These are phyloP conservation scores for Colletotrichum agaves DNA, from an alignment of 2,329 filamentous ascomycete genomes.

Conservation along the genomic window DNA sequence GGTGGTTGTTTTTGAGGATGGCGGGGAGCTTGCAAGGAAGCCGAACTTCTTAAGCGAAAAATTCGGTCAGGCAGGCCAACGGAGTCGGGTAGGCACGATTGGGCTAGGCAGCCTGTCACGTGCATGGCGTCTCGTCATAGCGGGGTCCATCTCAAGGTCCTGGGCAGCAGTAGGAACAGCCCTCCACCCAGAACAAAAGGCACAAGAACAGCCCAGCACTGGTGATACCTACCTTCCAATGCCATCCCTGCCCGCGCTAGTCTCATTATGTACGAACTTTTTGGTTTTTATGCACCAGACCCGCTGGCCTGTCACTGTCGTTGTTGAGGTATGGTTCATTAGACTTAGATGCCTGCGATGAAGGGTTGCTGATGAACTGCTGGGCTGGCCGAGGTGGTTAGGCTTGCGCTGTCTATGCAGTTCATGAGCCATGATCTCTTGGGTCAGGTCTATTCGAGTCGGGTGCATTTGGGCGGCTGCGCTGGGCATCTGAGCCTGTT, in stretches of 20 bases:
- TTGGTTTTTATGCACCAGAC: background rate
- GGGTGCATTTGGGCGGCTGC: too few species aligned
- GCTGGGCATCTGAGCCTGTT: too few species aligned
- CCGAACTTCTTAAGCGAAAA: slow-evolving; percentile 51
- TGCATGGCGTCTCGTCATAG: slow-evolving; percentile 36
- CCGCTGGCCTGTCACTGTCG: background rate
- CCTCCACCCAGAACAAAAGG: too few species aligned
- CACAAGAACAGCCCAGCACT: too few species aligned
- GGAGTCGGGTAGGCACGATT: slow-evolving; percentile 37
- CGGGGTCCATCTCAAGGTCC: slow-evolving; percentile 18
- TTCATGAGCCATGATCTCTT: too few species aligned
- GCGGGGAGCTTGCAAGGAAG: slow-evolving; percentile 54
- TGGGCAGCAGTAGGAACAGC: background rate
- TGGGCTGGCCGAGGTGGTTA: too few species aligned
- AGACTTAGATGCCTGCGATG: background rate
- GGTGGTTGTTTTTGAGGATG: slow-evolving; percentile 52
- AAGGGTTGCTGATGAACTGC: background rate
- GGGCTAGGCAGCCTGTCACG: slow-evolving; percentile 33
- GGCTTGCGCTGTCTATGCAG: too few species aligned
- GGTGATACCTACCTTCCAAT: too few species aligned
- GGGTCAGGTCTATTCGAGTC: too few species aligned
- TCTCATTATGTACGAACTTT: background rate
- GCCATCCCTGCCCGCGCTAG: background rate
- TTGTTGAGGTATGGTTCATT: too few species aligned
- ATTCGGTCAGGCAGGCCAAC: slow-evolving; percentile 49